Evolutionary conservation across 2,329 filamentous ascomycete species (phyloP), one percentile per base, ranked within the genome.

Genomic region (Purpureocillium lavendulum): DNA sequence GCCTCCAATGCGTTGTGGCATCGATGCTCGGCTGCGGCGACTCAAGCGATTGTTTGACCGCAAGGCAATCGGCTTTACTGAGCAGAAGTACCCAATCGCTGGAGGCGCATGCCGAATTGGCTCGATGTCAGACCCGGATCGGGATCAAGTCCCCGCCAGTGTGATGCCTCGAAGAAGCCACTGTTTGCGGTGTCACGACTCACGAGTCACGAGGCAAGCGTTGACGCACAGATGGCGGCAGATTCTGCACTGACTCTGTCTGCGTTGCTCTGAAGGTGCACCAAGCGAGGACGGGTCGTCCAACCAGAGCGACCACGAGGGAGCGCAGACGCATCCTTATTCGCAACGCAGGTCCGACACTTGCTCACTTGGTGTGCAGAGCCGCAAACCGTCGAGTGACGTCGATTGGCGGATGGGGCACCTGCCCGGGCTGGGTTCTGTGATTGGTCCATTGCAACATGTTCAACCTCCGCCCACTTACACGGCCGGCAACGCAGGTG

Each of bases 331-430:
- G 12, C 15, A 28, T 26, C 33, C 41, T 33, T 26, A 30, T 36
- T 35, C 29, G 26, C 21, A 10, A 26, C 21, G 21, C 21, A 10
- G 10, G 5, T 26, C 21, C 6, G 21, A 26, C 21, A 26, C 21
- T 26, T 26, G 21, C 6, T 26, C 21, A 26, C 21, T 26, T 26
- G 21, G 21, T 26, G 21, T 26, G 21, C 5, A 26, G 9, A 10
- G 18, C 33, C 37, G 32, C n/a, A 12, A 12, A 38, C 7, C n/a
- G 29, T 33, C 15, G 24, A 18, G 30, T 6, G 40, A 16, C 18
- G 31, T 33, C 36, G 30, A 45, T 45, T 47, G 40, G 44, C 31
- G 21, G 35, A n/a, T 14, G 18, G 21, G 11, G 35, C 38, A 42
- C 43, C 43, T 47, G 45, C 32, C 43, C 31, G 29, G 12, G 15